Evolutionary conservation across 345 rosid genomes (phyloP).

Genomic region (Anacardium occidentale): DNA sequence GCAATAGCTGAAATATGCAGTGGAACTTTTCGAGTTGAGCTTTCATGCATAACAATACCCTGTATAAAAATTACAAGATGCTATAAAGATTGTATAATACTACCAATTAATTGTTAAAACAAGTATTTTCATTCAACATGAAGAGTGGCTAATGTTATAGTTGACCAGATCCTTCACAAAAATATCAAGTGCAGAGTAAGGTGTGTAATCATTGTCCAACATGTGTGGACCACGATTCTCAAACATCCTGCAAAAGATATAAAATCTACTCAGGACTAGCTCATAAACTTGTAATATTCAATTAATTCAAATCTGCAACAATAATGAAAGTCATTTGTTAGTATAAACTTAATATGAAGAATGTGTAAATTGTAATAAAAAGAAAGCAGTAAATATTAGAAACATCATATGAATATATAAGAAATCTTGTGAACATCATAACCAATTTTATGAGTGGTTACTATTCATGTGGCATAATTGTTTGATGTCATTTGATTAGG

Average conservation of each 20-base stretch:
- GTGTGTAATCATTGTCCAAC: slow-evolving; percentile 90
- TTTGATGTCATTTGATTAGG: neutral
- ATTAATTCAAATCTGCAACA: neutral
- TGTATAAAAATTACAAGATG: slow-evolving; percentile 34
- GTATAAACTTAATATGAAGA: neutral
- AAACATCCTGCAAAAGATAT: slow-evolving; percentile 75
- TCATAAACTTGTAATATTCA: neutral
- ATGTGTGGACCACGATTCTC: slow-evolving; percentile 97
- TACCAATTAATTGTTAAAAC: neutral
- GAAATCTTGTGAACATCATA: neutral
- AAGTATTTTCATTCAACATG: neutral
- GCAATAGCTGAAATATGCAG: slow-evolving; percentile 79
- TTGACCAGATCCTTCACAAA: slow-evolving; percentile 96
- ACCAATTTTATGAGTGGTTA: neutral
- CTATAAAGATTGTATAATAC: slow-evolving; percentile 1
- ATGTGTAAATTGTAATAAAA: neutral
- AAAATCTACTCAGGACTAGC: slow-evolving; percentile 8
- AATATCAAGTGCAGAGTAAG: slow-evolving; percentile 91
- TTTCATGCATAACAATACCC: slow-evolving; percentile 88
- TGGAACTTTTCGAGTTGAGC: slow-evolving; percentile 68
- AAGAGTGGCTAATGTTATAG: slow-evolving; percentile 9
- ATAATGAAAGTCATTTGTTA: neutral
- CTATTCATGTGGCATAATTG: neutral
- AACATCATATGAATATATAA: neutral
- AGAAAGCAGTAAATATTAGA: neutral